Evolutionary conservation across 2,329 filamentous ascomycete genomes (phyloP).

Genomic region (Claviceps spartinae): DNA sequence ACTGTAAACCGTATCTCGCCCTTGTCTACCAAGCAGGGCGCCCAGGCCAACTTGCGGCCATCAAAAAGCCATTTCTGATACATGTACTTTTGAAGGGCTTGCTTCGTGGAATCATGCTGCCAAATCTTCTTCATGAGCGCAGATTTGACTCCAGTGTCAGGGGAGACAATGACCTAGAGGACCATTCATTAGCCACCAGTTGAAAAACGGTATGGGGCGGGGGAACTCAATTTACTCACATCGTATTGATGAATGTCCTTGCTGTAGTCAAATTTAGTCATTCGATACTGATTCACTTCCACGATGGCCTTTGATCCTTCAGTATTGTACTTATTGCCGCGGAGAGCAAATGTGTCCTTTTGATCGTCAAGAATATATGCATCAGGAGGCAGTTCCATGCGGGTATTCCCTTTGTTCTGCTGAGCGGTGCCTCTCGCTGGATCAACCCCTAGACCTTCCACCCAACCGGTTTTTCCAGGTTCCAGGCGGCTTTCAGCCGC

Average conservation of each 20-base stretch:
- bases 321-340: constrained; percentile 35
- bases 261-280: constrained; percentile 41
- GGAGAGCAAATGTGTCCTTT: constrained; percentile 22
- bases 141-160: constrained; percentile 44
- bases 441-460: constrained; percentile 26
- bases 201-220: not conserved
- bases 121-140: constrained; percentile 65
- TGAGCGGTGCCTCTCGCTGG: constrained; percentile 22
- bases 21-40: constrained; percentile 25
- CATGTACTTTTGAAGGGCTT: constrained; percentile 33
- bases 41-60: constrained; percentile 76
- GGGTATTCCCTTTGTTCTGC: constrained; percentile 25
- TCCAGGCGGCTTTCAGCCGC: constrained; percentile 1
- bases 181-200: not conserved
- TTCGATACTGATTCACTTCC: constrained; percentile 62
- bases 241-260: constrained; percentile 71
- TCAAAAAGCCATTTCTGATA: constrained; percentile 56
- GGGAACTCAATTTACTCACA: constrained; percentile 36
- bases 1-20: constrained; percentile 45
- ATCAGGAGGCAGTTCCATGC: constrained; percentile 45
- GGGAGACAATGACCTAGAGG: constrained; percentile 50
- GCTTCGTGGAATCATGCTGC: constrained; percentile 48
- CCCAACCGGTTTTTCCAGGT: constrained; percentile 12
- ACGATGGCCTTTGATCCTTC: constrained; percentile 41
- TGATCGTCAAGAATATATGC: constrained; percentile 30